Evolutionary conservation across 2,329 filamentous ascomycete species (phyloP), one percentile per base, ranked within the genome.

Genomic region (Graphilbum fragrans): DNA sequence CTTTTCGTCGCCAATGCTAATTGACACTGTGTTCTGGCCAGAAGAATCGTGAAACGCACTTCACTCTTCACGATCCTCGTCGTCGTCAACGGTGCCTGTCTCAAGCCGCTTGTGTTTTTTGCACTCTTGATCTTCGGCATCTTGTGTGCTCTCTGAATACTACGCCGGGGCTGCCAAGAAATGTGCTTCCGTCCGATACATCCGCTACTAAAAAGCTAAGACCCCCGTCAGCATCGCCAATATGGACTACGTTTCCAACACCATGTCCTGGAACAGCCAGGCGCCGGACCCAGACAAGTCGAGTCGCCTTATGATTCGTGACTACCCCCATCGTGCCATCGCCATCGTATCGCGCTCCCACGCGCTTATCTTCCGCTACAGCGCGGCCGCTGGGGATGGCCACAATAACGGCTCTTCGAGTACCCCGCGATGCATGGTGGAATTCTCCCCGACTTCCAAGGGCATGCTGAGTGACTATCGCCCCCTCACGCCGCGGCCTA

Each of bases 261-360:
- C 64, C 35, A 52, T 59, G 47, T 52, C 62, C 39, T 70, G 67
- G 64, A 62, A 55, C 47, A 60, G 65, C 45, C 64, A 70, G 52
- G 55, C 65, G 49, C 66, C 67, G 14, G 63, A 68, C 35, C 61
- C 65, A 47, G 71, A 77, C 45, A 74, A 69, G 66, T 75, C 80
- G 43, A 82, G 86, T 63, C 81, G 82, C 54, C 77, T 94, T 46
- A 74, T 92, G 54, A 79, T 94, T 59, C 83, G 83, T 64, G 87
- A 95, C 57, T 77, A 86, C 56, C 86, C 86, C 50, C 78, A 86
- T 58, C 84, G 90, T 50, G 83, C 86, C 50, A 86, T 96, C 58
- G 86, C 86, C 49, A 80, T 96, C 50, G 81, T 82, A 31, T 88
- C 87, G 23, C 66, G 79, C 33, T 74, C 80, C 18, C 82, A 94